A percentile compares a stretch with the other conserved stretches of the same genome.
Conservation (phyloP, 2,329 filamentous ascomycete species). For the Neodidymelliopsis sp. region DNA sequence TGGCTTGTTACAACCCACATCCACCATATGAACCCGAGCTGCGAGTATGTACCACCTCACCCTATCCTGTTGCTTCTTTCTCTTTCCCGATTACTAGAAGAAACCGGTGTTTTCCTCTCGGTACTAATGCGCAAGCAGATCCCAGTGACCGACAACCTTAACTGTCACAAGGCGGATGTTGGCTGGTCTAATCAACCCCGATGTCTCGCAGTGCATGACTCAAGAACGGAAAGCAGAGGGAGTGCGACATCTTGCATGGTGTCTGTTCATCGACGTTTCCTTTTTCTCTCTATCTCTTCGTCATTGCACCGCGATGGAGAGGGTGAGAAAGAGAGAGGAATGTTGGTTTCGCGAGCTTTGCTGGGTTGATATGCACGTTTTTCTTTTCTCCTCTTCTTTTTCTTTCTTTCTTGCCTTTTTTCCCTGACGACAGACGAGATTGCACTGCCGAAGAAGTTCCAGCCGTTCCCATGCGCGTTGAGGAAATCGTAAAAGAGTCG, state of each 20-base stretch:
- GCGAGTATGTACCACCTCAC: slow-evolving; percentile 33
- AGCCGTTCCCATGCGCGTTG: slow-evolving; percentile 41
- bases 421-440: too few species aligned
- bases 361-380: too few species aligned
- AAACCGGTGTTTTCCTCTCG: background rate
- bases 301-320: slow-evolving; percentile 29
- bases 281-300: too few species aligned
- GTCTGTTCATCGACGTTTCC: slow-evolving; percentile 29
- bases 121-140: slow-evolving; percentile 26
- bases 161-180: slow-evolving; percentile 33
- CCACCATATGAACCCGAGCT: slow-evolving; percentile 38
- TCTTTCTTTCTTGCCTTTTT: background rate
- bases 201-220: slow-evolving; percentile 35
- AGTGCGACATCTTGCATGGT: slow-evolving; percentile 38
- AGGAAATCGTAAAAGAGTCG: slow-evolving; percentile 45
- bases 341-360: too few species aligned
- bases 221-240: slow-evolving; percentile 48
- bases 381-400: background rate
- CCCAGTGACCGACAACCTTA: slow-evolving; percentile 40
- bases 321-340: too few species aligned
- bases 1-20: background rate
- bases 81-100: background rate
- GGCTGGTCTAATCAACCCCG: slow-evolving; percentile 33
- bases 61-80: background rate
- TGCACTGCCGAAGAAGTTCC: too few species aligned